These are phyloP conservation scores for Cercospora janseana DNA, from an alignment of 2,329 filamentous ascomycete species.

Conservation along the genomic window DNA sequence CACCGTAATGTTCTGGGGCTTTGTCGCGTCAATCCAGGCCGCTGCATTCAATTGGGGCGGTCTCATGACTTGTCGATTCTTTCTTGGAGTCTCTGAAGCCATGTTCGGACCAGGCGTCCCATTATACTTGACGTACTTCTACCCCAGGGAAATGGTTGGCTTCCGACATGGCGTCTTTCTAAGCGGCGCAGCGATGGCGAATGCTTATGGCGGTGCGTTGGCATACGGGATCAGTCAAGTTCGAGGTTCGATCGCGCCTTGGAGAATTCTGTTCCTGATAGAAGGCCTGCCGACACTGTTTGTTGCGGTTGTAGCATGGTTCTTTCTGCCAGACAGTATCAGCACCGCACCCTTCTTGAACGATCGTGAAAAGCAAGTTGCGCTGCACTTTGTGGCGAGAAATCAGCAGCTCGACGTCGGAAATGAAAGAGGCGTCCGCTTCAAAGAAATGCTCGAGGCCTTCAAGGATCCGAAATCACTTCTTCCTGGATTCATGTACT, in stretches of 20 bases:
- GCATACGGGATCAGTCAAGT: conserved; percentile 65
- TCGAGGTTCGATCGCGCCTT: conserved; percentile 56
- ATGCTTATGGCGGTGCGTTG: conserved; percentile 69
- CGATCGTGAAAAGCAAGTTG: conserved; percentile 46
- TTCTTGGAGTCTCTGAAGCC: conserved; percentile 44
- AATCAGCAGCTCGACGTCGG: conserved; percentile 24
- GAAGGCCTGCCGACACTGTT: conserved; percentile 62
- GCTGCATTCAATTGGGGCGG: conserved; percentile 46
- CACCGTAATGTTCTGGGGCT: conserved; percentile 47
- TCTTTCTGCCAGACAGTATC: conserved; percentile 49
- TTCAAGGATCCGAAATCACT: conserved; percentile 28
- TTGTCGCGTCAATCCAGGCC: conserved; percentile 50
- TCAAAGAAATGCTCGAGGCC: conserved; percentile 22
- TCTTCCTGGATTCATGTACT: conserved; percentile 25
- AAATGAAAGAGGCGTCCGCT: conserved; percentile 23
- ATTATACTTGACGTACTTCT: conserved; percentile 64
- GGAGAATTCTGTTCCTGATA: conserved; percentile 62
- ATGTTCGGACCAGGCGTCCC: conserved; percentile 52
- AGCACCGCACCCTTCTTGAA: conserved; percentile 47
- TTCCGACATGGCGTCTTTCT: conserved; percentile 57
- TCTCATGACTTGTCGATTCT: conserved; percentile 51
- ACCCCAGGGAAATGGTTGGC: conserved; percentile 57
- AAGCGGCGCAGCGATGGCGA: conserved; percentile 65
- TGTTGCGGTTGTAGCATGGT: conserved; percentile 54
- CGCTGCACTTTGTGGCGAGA: conserved; percentile 23